Conservation (phyloP, 805 yeast species). For the Pichia cephalocereana region DNA sequence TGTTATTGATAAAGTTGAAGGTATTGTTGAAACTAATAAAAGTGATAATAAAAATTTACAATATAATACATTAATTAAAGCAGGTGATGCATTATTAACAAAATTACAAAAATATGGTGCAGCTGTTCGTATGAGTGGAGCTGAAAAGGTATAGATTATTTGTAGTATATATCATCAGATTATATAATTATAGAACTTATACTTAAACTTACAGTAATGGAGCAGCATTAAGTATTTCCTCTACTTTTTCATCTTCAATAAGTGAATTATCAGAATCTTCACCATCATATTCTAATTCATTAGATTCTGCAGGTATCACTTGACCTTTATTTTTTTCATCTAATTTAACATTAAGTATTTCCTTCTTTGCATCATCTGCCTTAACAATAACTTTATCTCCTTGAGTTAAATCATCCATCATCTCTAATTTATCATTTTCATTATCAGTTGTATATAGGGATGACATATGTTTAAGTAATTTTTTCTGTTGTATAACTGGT, state of each 20-base stretch:
- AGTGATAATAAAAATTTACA: conserved; percentile 95
- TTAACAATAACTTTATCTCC: conserved; percentile 5
- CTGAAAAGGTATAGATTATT: conserved; percentile 47
- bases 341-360: not conserved
- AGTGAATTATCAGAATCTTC: not conserved
- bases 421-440: not conserved
- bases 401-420: not conserved
- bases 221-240: conserved; percentile 2
- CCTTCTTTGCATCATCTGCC: conserved; percentile 1
- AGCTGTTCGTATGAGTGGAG: conserved; percentile 90
- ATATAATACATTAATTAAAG: conserved; percentile 79
- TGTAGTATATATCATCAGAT: not conserved
- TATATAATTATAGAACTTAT: too few relatives aligned
- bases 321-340: conserved; percentile 1
- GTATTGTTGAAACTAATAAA: conserved; percentile 89
- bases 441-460: not conserved
- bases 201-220: not conserved
- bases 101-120: conserved; percentile 96
- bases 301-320: conserved; percentile 1
- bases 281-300: not conserved
- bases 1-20: conserved; percentile 91
- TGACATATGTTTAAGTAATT: not conserved
- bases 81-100: conserved; percentile 86
- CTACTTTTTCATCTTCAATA: not conserved
- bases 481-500: conserved; percentile 3